Percentiles rank a stretch among this genome's conserved stretches.
phyloP scores from a whole-genome alignment of 176 grass and related monocot species.

The Zizania latifolia region DNA sequence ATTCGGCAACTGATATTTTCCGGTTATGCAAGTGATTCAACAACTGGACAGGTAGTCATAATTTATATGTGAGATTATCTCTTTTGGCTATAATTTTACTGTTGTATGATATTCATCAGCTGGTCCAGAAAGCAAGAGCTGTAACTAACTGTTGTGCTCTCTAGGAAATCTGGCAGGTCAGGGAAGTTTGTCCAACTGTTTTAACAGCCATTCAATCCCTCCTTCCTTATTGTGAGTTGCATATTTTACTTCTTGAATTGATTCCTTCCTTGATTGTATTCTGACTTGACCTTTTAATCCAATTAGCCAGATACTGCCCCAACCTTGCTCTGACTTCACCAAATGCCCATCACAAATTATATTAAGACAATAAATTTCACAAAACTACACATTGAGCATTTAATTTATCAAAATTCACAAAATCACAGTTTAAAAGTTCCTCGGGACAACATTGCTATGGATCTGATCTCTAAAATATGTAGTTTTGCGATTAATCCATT shows the following conservation, averaged over 20 bases:
- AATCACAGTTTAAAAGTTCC: too few relatives aligned
- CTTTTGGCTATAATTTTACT: neutral
- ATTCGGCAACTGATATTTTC: constrained; percentile 79
- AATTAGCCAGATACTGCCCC: neutral
- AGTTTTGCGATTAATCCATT: too few relatives aligned
- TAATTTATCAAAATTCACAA: too few relatives aligned
- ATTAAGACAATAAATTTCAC: too few relatives aligned
- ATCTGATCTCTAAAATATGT: too few relatives aligned
- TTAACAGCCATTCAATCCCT: constrained; percentile 86
- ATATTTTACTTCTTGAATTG: neutral
- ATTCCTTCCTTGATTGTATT: neutral
- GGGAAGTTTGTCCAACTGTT: constrained; percentile 94
- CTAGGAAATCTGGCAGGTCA: constrained; percentile 91
- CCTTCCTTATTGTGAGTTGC: constrained; percentile 83
- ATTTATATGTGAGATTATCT: neutral
- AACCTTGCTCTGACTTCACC: neutral
- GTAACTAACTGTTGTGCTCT: constrained; percentile 20
- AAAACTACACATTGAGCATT: too few relatives aligned
- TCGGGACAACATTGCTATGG: too few relatives aligned
- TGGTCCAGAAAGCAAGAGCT: constrained; percentile 16
- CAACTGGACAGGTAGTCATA: constrained; percentile 69
- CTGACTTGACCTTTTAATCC: neutral
- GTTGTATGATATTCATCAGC: constrained; percentile 13
- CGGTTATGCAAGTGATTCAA: constrained; percentile 81
- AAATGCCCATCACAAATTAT: neutral